These are phyloP conservation scores for Plantago ovata DNA, from an alignment of 257 asterid genomes.

Conservation along the genomic window DNA sequence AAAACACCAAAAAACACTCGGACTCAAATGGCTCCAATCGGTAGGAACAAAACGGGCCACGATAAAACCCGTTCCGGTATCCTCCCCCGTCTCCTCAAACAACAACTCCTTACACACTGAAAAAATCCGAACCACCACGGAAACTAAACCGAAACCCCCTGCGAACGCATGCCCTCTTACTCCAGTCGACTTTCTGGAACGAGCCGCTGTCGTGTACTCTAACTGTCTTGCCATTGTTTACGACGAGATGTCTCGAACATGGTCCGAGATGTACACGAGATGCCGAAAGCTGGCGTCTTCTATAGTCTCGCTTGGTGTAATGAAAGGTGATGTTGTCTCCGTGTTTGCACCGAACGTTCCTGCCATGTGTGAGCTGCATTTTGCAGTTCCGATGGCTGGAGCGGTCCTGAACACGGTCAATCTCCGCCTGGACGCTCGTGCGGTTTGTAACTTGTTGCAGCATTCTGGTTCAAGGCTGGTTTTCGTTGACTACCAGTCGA, in stretches of 20 bases:
- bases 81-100: slow-evolving; percentile 12
- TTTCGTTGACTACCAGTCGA: slow-evolving; percentile 39
- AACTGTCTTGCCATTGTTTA: slow-evolving; percentile 38
- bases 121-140: background rate
- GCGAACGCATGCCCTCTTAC: slow-evolving; percentile 39
- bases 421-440: slow-evolving; percentile 44
- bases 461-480: slow-evolving; percentile 45
- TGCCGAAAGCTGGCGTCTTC: slow-evolving; percentile 52
- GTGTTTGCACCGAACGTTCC: slow-evolving; percentile 60
- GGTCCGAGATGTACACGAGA: slow-evolving; percentile 46
- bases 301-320: slow-evolving; percentile 33
- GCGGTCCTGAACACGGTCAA: slow-evolving; percentile 49
- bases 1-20: background rate
- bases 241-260: slow-evolving; percentile 31
- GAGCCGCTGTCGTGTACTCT: slow-evolving; percentile 42
- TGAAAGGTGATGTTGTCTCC: slow-evolving; percentile 43
- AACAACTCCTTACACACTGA: slow-evolving; percentile 4
- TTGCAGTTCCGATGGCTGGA: slow-evolving; percentile 60
- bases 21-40: background rate
- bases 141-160: slow-evolving; percentile 9
- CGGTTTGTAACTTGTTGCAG: slow-evolving; percentile 34
- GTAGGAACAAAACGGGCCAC: no score
- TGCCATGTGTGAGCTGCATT: slow-evolving; percentile 70
- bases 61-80: background rate
- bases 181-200: slow-evolving; percentile 36